A percentile compares a stretch with the other conserved stretches of the same genome.
Evolutionary conservation across 2,329 filamentous ascomycete species (phyloP).

Genomic region (Colletotrichum viniferum): DNA sequence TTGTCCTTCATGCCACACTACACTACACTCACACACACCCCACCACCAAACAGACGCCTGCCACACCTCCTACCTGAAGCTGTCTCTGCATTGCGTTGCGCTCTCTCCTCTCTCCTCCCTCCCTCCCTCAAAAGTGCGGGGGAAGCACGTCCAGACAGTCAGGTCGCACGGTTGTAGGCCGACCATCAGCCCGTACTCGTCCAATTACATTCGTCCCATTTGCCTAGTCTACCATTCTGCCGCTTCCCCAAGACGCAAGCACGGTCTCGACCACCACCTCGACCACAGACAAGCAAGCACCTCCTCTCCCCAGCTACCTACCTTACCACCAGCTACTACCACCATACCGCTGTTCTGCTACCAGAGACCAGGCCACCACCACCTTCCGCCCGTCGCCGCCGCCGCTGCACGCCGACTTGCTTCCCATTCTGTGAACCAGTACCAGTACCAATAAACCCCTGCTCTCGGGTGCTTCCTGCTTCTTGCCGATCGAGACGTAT

Average conservation of each 20-base stretch:
- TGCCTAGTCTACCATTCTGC: not conserved
- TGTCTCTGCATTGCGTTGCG: not conserved
- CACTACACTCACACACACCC: not conserved
- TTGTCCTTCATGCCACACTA: slow-evolving; percentile 7
- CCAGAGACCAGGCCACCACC: slow-evolving; percentile 1
- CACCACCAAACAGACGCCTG: not conserved
- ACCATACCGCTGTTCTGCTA: not conserved
- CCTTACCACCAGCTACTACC: not conserved
- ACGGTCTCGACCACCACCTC: slow-evolving; percentile 8
- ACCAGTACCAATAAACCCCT: slow-evolving; percentile 1
- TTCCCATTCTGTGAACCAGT: slow-evolving; percentile 15
- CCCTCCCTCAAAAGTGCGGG: slow-evolving; percentile 10
- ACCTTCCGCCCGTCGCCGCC: not conserved
- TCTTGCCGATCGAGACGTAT: slow-evolving; percentile 18
- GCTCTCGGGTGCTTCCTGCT: slow-evolving; percentile 21
- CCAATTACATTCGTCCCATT: slow-evolving; percentile 20
- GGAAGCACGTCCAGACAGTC: slow-evolving; percentile 5
- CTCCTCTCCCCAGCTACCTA: not conserved
- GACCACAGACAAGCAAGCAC: not conserved
- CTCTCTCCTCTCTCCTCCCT: not conserved
- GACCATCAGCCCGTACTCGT: slow-evolving; percentile 2
- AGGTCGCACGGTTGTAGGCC: slow-evolving; percentile 13
- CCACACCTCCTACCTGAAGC: slow-evolving; percentile 14
- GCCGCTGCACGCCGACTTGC: slow-evolving; percentile 13
- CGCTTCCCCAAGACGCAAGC: slow-evolving; percentile 7